Conservation (phyloP, 202 grass and related monocot species). For the Digitaria exilis region DNA sequence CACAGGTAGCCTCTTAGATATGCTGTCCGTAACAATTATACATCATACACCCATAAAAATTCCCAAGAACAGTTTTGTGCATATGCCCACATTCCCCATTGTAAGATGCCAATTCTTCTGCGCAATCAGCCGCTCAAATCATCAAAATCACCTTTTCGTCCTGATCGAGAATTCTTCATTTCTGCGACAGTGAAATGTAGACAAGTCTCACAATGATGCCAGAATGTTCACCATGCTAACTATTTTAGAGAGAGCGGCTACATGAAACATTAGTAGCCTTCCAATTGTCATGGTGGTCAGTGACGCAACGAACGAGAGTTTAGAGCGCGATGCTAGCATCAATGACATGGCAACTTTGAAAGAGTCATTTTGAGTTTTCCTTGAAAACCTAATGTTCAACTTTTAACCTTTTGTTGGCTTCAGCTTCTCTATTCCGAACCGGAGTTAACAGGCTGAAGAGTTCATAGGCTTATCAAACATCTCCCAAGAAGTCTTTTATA, state of each 20-base stretch:
- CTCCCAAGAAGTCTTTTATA: neutral
- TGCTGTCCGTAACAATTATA: slow-evolving; percentile 13
- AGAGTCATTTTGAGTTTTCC: neutral
- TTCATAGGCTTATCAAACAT: too few species aligned
- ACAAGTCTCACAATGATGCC: neutral
- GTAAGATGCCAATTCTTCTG: slow-evolving; percentile 32
- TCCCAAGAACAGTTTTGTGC: slow-evolving; percentile 31
- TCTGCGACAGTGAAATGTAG: neutral
- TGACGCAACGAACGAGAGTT: neutral
- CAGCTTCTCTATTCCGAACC: neutral
- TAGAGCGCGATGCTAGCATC: neutral
- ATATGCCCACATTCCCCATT: neutral
- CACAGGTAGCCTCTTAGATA: slow-evolving; percentile 18
- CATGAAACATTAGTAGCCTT: neutral
- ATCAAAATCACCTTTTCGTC: neutral
- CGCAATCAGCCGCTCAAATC: slow-evolving; percentile 17
- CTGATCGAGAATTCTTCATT: neutral
- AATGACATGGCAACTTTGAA: neutral
- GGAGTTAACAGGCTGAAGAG: neutral
- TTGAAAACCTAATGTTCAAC: neutral
- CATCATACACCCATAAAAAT: slow-evolving; percentile 19
- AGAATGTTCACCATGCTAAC: neutral
- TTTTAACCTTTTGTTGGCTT: neutral
- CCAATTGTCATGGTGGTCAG: neutral
- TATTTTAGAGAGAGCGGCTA: neutral